Conservation (phyloP, 1,284 basidiomycete species). For the Heterobasidion irregulare region DNA sequence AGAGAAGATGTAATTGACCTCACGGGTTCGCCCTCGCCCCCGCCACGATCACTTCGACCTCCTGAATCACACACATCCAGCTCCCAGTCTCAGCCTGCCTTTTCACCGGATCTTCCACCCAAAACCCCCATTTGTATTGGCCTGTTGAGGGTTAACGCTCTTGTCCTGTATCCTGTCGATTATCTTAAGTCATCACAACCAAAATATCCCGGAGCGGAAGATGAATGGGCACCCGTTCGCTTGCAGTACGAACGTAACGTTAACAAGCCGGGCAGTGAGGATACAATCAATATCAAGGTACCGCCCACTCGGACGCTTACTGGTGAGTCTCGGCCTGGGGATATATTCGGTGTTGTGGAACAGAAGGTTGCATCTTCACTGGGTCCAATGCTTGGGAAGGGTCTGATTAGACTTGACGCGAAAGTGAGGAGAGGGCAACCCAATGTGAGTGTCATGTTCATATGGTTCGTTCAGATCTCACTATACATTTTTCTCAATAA, state of each 20-base stretch:
- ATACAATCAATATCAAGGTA: constrained; percentile 77
- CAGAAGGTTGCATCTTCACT: constrained; percentile 71
- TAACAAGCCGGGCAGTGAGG: constrained; percentile 47
- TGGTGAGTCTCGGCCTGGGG: constrained; percentile 46
- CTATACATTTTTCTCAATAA: not conserved
- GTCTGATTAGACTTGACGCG: constrained; percentile 79
- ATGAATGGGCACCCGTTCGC: constrained; percentile 73
- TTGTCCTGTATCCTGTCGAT: constrained; percentile 79
- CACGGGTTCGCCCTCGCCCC: constrained; percentile 66
- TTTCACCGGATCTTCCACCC: constrained; percentile 34
- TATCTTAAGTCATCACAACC: constrained; percentile 47
- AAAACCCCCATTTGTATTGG: constrained; percentile 87
- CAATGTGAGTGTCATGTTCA: constrained; percentile 39
- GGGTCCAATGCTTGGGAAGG: constrained; percentile 75
- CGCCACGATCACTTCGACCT: constrained; percentile 28
- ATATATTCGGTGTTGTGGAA: constrained; percentile 82
- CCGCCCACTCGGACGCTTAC: constrained; percentile 41
- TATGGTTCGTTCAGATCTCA: constrained; percentile 3
- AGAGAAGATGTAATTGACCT: constrained; percentile 61
- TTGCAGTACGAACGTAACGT: constrained; percentile 63
- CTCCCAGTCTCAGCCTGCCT: not conserved
- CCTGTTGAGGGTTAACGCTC: constrained; percentile 70
- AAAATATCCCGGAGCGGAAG: constrained; percentile 30
- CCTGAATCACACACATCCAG: not conserved
- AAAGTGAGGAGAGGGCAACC: constrained; percentile 58